phyloP scores from a whole-genome alignment of 2,329 filamentous ascomycete species.

The Exophiala spinifera region DNA sequence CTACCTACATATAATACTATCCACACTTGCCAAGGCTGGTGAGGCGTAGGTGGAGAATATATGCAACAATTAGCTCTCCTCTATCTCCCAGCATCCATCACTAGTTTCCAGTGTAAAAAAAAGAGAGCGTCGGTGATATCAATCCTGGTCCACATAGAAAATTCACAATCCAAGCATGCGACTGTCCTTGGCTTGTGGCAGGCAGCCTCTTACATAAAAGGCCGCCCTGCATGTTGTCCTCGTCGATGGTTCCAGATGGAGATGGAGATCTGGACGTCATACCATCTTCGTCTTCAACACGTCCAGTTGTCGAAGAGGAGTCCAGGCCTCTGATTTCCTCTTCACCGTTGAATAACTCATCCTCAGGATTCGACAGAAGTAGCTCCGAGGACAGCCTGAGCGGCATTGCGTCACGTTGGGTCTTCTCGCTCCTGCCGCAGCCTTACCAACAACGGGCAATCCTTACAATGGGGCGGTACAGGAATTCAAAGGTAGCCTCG shows the following conservation, averaged over 20 bases:
- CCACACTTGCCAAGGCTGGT: too few relatives aligned
- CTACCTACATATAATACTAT: too few relatives aligned
- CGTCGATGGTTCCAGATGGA: neutral
- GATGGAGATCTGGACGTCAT: slow-evolving; percentile 7
- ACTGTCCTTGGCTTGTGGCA: neutral
- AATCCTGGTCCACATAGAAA: neutral
- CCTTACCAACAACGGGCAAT: neutral
- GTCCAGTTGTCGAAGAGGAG: neutral
- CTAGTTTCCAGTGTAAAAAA: neutral
- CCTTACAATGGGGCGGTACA: slow-evolving; percentile 1
- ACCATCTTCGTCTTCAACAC: slow-evolving; percentile 7
- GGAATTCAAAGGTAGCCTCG: slow-evolving; percentile 5
- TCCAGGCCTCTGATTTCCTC: neutral
- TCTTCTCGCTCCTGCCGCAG: slow-evolving; percentile 4
- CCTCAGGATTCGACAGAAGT: neutral
- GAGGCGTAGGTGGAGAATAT: too few relatives aligned
- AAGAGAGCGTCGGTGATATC: neutral
- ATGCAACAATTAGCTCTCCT: too few relatives aligned
- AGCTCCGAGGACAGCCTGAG: neutral
- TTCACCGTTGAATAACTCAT: neutral
- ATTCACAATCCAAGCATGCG: neutral
- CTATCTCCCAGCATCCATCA: neutral
- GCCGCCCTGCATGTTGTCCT: neutral
- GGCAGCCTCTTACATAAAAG: neutral
- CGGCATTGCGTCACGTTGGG: neutral